A percentile compares a stretch with the other conserved stretches of the same genome.
Evolutionary conservation across 345 rosid species (phyloP).

Genomic region (Citrus maxima): DNA sequence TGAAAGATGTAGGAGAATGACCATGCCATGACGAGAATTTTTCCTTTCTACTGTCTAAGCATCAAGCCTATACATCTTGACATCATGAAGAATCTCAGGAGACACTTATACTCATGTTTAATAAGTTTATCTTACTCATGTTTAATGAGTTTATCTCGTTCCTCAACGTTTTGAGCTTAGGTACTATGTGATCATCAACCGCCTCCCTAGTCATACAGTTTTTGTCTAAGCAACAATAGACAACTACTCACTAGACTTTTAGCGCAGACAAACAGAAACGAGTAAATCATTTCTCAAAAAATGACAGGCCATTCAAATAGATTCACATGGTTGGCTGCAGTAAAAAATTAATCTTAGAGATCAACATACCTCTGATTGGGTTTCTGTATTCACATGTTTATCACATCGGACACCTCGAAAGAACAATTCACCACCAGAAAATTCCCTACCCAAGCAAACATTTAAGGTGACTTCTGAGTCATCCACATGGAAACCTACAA

Average conservation of each 20-base stretch:
- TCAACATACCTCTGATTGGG: constrained; percentile 58
- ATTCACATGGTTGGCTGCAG: not conserved
- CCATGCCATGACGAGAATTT: not conserved
- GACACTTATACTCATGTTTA: not conserved
- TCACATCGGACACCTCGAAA: constrained; percentile 90
- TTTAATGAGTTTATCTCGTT: not conserved
- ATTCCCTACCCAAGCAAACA: constrained; percentile 89
- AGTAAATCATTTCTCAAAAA: not conserved
- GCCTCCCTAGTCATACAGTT: not conserved
- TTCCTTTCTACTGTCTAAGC: not conserved
- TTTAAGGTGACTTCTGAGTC: constrained; percentile 94
- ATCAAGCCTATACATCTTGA: not conserved
- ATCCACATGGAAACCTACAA: constrained; percentile 92
- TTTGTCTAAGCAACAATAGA: not conserved
- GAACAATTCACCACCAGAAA: constrained; percentile 88
- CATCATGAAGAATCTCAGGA: not conserved
- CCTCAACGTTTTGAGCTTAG: not conserved
- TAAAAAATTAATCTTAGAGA: not conserved
- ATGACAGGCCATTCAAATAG: not conserved
- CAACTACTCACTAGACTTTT: not conserved
- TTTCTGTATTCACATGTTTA: constrained; percentile 72
- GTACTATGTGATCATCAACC: not conserved
- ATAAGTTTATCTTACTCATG: not conserved
- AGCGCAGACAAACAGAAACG: not conserved
- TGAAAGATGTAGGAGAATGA: not conserved